Evolutionary conservation across 306 rosid genomes (phyloP), one percentile per base, ranked within the genome.

Genomic region (Gillenia trifoliata): DNA sequence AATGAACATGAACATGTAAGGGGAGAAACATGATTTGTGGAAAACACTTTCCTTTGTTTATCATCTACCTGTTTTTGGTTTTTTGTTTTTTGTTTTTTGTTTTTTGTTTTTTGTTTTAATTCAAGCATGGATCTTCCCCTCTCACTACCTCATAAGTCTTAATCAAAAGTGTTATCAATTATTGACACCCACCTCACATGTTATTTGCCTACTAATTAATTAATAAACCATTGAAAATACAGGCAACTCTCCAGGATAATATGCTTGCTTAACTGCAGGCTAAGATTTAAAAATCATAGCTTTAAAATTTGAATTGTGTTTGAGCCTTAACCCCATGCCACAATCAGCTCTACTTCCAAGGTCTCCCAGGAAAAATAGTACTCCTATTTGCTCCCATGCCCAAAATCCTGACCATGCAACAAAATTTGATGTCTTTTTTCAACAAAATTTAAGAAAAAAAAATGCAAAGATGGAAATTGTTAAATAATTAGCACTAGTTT

Each of bases 131-230:
- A 57, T 78, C 56, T 65, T 71, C 45, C 67, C 83, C 83, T 72
- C 66, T 31, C 75, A 60, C 61, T 22, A 75, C 66, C 72, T 78
- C 78, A 65, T 40, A 81, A 79, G 88, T 83, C 89, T 49, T 72
- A 62, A 76, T 88, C 80, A 38, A 76, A 63, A 10, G 74, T 63
- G 40, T 69, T 50, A 54, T 77, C 83, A 73, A 79, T 61, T 64
- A 77, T 75, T 64, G 75, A 65, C 59, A 72, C 60, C 59, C 25
- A 54, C 75, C 67, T 71, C 68, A 66, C 79, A 75, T 55, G 66
- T 16, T 36, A 73, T 41, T 70, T 23, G 11, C 55, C 71, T 28
- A 62, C 31, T 50, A 33, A 78, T 76, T 57, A 70, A 59, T 31
- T 50, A 33, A 78, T 76, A 52, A 73, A 59, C n/a, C 85, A 29